Percentiles rank a stretch among this genome's conserved stretches.
Evolutionary conservation across 192 early-diverging fungal species (phyloP).

Genomic region (Oehlia diaphana): DNA sequence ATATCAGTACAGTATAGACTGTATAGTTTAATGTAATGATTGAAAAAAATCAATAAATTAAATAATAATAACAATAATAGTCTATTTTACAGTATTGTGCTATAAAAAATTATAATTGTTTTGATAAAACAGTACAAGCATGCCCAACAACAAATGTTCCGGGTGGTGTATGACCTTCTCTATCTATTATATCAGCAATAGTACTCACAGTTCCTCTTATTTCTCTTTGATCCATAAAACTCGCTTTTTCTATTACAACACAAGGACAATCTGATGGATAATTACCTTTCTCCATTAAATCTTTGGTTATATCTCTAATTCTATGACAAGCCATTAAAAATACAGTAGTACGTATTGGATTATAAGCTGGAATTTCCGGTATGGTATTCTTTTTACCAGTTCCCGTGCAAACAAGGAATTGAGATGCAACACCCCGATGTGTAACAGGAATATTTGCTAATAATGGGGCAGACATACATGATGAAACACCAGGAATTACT

Average conservation of each 20-base stretch:
- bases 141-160: conserved; percentile 79
- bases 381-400: conserved; percentile 71
- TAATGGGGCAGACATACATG: conserved; percentile 72
- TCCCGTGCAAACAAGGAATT: conserved; percentile 81
- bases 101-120: too few species aligned
- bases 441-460: conserved; percentile 84
- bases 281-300: conserved; percentile 51
- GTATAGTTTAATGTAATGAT: too few species aligned
- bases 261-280: conserved; percentile 74
- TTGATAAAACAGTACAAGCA: conserved; percentile 37
- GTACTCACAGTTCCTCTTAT: conserved; percentile 63
- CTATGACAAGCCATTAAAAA: conserved; percentile 85
- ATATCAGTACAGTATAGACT: too few species aligned
- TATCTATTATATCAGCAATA: conserved; percentile 65
- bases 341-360: conserved; percentile 70
- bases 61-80: too few species aligned
- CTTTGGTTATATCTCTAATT: conserved; percentile 56
- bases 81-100: too few species aligned
- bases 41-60: too few species aligned
- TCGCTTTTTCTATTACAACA: conserved; percentile 84
- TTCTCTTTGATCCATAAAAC: conserved; percentile 74
- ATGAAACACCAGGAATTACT: conserved; percentile 77
- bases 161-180: conserved; percentile 69
- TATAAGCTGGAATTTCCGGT: conserved; percentile 74
- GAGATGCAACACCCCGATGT: conserved; percentile 81